Conservation (phyloP, 2,329 filamentous ascomycete genomes). For the Diatrype stigma region DNA sequence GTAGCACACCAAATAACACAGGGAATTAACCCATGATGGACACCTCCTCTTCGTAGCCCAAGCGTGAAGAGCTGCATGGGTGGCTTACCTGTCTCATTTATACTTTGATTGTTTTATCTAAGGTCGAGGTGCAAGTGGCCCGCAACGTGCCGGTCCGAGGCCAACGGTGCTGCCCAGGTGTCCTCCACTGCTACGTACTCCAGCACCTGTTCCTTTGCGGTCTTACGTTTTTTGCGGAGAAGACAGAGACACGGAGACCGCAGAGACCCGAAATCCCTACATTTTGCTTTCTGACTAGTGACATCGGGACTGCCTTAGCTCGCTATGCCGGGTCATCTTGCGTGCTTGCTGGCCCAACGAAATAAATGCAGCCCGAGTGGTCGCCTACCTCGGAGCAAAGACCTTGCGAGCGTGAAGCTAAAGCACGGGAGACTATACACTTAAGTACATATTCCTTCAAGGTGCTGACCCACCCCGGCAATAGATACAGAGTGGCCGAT, state of each 20-base stretch:
- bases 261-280: background rate
- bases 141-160: conserved; percentile 3
- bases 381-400: conserved; percentile 34
- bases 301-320: conserved; percentile 1
- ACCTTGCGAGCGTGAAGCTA: conserved; percentile 29
- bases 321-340: background rate
- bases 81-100: conserved; percentile 14
- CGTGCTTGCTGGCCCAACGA: background rate
- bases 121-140: conserved; percentile 12
- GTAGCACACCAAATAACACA: conserved; percentile 7
- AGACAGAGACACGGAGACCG: background rate
- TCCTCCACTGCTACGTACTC: background rate
- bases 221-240: background rate
- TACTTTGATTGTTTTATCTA: conserved; percentile 17
- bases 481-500: conserved; percentile 17
- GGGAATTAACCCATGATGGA: background rate
- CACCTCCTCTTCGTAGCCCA: conserved; percentile 1
- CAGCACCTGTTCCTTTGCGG: background rate
- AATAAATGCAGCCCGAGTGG: conserved; percentile 10
- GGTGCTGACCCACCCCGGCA: conserved; percentile 24
- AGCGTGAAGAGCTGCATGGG: conserved; percentile 3
- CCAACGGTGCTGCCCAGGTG: conserved; percentile 1
- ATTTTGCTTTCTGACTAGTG: background rate
- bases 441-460: conserved; percentile 13
- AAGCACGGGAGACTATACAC: conserved; percentile 23